Conservation (phyloP, 768 basidiomycete species). For the Trametes elegans region DNA sequence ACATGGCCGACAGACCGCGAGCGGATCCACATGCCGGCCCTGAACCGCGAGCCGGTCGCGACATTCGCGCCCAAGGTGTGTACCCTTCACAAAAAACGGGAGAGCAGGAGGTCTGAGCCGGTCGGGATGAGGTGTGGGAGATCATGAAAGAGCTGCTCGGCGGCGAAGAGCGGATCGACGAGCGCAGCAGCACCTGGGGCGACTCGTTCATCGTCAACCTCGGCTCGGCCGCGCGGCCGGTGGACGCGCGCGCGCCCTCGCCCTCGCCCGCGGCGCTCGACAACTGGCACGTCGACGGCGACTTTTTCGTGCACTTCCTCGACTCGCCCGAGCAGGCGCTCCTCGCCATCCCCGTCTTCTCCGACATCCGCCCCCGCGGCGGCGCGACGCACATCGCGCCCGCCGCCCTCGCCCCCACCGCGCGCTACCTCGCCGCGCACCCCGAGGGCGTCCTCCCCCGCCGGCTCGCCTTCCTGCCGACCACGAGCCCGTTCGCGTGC, state of each 20-base stretch:
- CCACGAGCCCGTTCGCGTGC: slow-evolving; percentile 36
- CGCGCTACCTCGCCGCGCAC: slow-evolving; percentile 48
- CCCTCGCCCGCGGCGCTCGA: no score
- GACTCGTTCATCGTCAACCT: slow-evolving; percentile 66
- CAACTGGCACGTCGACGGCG: slow-evolving; percentile 66
- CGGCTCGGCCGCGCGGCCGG: slow-evolving; percentile 39
- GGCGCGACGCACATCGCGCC: slow-evolving; percentile 63
- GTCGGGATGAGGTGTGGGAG: slow-evolving; percentile 48
- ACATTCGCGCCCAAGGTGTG: slow-evolving; percentile 51
- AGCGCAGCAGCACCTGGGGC: slow-evolving; percentile 47
- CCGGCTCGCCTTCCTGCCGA: slow-evolving; percentile 46
- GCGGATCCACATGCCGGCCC: slow-evolving; percentile 55
- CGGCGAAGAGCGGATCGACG: slow-evolving; percentile 56
- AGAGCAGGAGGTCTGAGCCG: not conserved
- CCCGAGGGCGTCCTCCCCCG: slow-evolving; percentile 51
- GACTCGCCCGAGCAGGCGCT: slow-evolving; percentile 67
- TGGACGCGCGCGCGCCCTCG: slow-evolving; percentile 39
- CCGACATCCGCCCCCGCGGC: slow-evolving; percentile 51
- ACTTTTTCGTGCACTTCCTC: slow-evolving; percentile 61
- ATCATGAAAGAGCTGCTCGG: slow-evolving; percentile 62
- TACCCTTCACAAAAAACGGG: not conserved
- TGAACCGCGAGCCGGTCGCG: slow-evolving; percentile 43
- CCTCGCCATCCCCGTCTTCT: slow-evolving; percentile 59
- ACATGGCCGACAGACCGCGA: slow-evolving; percentile 47
- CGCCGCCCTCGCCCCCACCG: slow-evolving; percentile 50